phyloP scores from a whole-genome alignment of 495 filamentous ascomycete genomes.

The Penicillium daleae region DNA sequence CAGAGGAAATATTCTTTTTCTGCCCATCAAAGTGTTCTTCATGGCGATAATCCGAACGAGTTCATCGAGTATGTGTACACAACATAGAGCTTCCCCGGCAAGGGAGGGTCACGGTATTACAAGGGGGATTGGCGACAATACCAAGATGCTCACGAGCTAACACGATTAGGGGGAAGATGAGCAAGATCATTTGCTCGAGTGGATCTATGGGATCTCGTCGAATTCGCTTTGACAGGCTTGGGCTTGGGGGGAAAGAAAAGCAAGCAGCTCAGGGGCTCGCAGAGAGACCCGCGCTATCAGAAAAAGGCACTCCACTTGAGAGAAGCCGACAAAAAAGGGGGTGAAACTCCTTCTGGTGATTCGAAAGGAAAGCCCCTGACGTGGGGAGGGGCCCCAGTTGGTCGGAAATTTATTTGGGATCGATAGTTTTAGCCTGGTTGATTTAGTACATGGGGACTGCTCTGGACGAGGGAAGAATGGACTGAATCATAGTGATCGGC shows the following conservation, averaged over 20 bases:
- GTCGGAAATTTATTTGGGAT: slow-evolving; percentile 2
- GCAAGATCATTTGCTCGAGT: slow-evolving; percentile 1
- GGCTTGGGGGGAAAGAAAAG: neutral
- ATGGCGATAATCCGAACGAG: too few relatives aligned
- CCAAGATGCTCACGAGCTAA: neutral
- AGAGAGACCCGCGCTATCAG: slow-evolving; percentile 3
- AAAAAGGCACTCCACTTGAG: slow-evolving; percentile 1
- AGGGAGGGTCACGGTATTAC: slow-evolving; percentile 25
- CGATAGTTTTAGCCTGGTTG: neutral
- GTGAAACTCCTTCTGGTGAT: neutral
- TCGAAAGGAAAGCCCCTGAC: slow-evolving; percentile 11
- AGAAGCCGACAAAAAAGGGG: slow-evolving; percentile 3
- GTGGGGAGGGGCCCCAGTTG: slow-evolving; percentile 1
- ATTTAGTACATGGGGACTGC: neutral
- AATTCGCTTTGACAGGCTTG: slow-evolving; percentile 1
- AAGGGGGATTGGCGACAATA: neutral
- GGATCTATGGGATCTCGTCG: neutral
- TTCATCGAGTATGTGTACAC: neutral
- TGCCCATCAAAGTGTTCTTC: too few relatives aligned
- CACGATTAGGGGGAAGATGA: slow-evolving; percentile 14
- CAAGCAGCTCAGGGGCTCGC: neutral
- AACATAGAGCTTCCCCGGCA: slow-evolving; percentile 12
- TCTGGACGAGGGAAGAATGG: neutral
- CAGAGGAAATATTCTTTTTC: neutral
- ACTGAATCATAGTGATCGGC: too few relatives aligned